Evolutionary conservation across 2,329 filamentous ascomycete genomes (phyloP).

Genomic region (Aspergillus texensis): DNA sequence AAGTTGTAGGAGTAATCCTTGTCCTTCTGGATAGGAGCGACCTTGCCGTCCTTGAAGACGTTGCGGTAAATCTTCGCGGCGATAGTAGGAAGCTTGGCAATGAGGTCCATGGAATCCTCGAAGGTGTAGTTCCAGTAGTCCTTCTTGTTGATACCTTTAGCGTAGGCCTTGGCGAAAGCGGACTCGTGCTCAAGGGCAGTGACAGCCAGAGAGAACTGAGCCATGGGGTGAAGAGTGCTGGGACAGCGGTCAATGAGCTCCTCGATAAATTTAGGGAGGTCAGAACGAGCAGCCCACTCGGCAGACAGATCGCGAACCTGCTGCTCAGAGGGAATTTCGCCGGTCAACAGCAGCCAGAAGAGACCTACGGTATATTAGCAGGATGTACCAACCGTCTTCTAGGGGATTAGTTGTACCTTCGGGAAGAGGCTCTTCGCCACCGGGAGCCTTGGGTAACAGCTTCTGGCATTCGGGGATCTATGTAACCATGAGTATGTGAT

Average conservation of each 20-base stretch:
- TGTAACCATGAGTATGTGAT: slow-evolving; percentile 25
- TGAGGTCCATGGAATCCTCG: slow-evolving; percentile 99
- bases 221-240: slow-evolving; percentile 98
- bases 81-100: slow-evolving; percentile 98
- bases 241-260: slow-evolving; percentile 99
- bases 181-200: slow-evolving; percentile 98
- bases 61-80: slow-evolving; percentile 99
- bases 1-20: slow-evolving; percentile 99
- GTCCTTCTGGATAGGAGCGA: slow-evolving; percentile 92
- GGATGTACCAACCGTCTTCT: neutral
- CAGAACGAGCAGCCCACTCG: slow-evolving; percentile 97
- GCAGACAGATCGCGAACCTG: slow-evolving; percentile 98
- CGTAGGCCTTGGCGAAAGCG: slow-evolving; percentile 96
- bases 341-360: slow-evolving; percentile 99
- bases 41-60: slow-evolving; percentile 99
- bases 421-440: slow-evolving; percentile 93
- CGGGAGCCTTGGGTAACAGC: slow-evolving; percentile 93
- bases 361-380: slow-evolving; percentile 63
- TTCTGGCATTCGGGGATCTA: slow-evolving; percentile 97
- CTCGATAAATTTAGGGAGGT: slow-evolving; percentile 96
- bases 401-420: slow-evolving; percentile 63
- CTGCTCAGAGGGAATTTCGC: slow-evolving; percentile 95
- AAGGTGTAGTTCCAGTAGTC: slow-evolving; percentile 99
- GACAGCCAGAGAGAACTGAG: slow-evolving; percentile 97
- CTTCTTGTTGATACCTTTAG: slow-evolving; percentile 98